Evolutionary conservation across 2,329 filamentous ascomycete genomes (phyloP).

Genomic region (Paraphaeosphaeria sporulosa): DNA sequence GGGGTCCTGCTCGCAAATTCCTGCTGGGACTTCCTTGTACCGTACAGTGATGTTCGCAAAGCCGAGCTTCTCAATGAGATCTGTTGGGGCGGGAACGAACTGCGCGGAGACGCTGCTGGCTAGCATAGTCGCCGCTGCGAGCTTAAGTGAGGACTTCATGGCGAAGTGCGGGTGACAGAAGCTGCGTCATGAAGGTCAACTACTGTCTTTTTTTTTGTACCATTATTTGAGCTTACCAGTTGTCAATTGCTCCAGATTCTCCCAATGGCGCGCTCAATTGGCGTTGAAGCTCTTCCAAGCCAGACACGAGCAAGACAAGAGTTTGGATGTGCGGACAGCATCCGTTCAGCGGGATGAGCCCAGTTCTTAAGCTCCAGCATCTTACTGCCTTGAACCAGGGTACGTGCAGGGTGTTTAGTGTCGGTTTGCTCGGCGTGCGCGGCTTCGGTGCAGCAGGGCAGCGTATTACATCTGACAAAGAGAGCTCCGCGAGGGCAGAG

Average conservation of each 20-base stretch:
- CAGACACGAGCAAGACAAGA: background rate
- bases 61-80: conserved; percentile 54
- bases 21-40: conserved; percentile 64
- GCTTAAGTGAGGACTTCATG: conserved; percentile 5
- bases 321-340: background rate
- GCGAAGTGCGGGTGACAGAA: too few relatives aligned
- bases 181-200: background rate
- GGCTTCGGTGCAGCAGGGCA: too few relatives aligned
- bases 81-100: conserved; percentile 55
- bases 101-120: conserved; percentile 42
- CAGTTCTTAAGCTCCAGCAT: conserved; percentile 1
- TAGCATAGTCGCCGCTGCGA: conserved; percentile 16
- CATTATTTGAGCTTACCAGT: background rate
- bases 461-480: too few relatives aligned
- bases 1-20: conserved; percentile 65
- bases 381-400: background rate
- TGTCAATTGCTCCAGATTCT: background rate
- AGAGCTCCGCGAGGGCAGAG: too few relatives aligned
- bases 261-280: background rate
- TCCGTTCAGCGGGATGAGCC: background rate
- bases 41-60: conserved; percentile 61
- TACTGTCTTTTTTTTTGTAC: background rate
- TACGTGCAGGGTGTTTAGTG: background rate
- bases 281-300: background rate
- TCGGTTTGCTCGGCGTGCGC: too few relatives aligned